Conservation (phyloP, 2,329 filamentous ascomycete genomes). For the Zymoseptoria brevis region DNA sequence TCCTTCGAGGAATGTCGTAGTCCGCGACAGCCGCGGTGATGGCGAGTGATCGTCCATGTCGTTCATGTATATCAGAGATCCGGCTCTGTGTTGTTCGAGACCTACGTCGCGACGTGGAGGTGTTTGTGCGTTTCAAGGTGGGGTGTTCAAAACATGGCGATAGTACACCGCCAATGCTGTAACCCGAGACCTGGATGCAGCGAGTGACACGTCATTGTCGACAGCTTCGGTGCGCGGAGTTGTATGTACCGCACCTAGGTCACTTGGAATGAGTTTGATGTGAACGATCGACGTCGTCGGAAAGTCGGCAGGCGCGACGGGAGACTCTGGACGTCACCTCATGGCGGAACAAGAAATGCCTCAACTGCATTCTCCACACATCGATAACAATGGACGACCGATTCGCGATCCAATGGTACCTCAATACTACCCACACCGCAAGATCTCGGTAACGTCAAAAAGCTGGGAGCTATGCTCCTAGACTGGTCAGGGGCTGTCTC, state of each 20-base stretch:
- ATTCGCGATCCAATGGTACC: not conserved
- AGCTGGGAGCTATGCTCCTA: not conserved
- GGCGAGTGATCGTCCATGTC: constrained; percentile 1
- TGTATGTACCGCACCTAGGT: not conserved
- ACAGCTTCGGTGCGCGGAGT: not conserved
- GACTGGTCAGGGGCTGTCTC: too few relatives aligned
- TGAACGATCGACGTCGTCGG: not conserved
- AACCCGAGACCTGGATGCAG: not conserved
- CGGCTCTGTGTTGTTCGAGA: not conserved
- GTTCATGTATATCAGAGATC: not conserved
- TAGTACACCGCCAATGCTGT: not conserved
- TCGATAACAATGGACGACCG: not conserved
- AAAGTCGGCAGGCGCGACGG: not conserved
- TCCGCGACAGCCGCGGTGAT: not conserved
- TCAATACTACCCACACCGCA: not conserved
- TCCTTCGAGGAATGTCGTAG: constrained; percentile 8
- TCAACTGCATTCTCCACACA: not conserved
- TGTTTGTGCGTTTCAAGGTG: not conserved
- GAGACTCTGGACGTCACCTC: not conserved
- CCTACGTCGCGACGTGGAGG: not conserved
- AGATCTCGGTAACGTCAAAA: not conserved
- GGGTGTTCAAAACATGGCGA: constrained; percentile 1
- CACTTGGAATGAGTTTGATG: not conserved
- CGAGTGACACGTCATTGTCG: not conserved
- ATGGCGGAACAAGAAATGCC: not conserved